phyloP scores from a whole-genome alignment of 345 rosid species.

The Litchi chinensis region DNA sequence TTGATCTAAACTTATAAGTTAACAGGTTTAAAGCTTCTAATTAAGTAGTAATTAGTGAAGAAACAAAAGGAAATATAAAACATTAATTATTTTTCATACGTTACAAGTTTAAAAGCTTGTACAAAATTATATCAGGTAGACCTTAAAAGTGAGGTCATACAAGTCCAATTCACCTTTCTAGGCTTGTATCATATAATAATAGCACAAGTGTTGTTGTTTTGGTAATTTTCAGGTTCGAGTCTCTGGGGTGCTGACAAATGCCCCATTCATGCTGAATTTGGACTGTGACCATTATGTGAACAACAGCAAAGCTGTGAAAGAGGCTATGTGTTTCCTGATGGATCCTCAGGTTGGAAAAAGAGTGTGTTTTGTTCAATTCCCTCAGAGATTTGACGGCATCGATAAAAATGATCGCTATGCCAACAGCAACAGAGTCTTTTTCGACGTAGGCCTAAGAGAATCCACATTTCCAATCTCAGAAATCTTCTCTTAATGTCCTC shows the following conservation, averaged over 20 bases:
- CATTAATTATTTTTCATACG: too few relatives aligned
- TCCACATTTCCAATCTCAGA: background rate
- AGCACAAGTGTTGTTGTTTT: background rate
- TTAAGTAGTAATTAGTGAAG: too few relatives aligned
- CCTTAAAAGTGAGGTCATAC: too few relatives aligned
- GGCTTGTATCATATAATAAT: too few relatives aligned
- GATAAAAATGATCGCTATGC: conserved; percentile 85
- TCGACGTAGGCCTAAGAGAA: conserved; percentile 56
- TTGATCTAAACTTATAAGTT: too few relatives aligned
- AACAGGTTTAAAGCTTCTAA: too few relatives aligned
- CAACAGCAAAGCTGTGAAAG: conserved; percentile 82
- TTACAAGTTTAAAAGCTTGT: too few relatives aligned
- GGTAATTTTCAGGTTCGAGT: conserved; percentile 66
- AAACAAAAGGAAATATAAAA: too few relatives aligned
- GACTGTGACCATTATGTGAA: conserved; percentile 91
- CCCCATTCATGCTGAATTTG: conserved; percentile 87
- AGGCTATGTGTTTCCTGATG: conserved; percentile 97
- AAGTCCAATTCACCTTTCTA: too few relatives aligned
- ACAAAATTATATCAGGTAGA: too few relatives aligned
- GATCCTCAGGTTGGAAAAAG: conserved; percentile 84
- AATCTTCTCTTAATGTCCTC: background rate
- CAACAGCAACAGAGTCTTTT: conserved; percentile 86
- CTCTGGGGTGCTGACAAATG: conserved; percentile 84
- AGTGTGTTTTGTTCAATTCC: conserved; percentile 89
- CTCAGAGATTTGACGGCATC: conserved; percentile 91